Conservation (phyloP, 169 alveolate species). For the Eimeria tenella region DNA sequence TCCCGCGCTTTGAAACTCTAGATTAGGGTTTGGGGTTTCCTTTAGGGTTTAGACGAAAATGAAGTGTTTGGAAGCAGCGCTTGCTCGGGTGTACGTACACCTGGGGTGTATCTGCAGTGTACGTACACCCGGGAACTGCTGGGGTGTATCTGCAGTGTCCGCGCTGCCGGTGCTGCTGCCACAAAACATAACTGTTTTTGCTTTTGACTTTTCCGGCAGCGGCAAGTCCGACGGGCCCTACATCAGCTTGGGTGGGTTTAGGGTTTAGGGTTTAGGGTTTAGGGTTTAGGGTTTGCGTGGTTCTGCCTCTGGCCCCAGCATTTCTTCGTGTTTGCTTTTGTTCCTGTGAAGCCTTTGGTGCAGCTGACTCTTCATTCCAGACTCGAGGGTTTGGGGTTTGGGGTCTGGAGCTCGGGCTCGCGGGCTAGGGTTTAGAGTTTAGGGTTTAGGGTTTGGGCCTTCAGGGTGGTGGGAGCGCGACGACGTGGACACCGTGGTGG, state of each 20-base stretch:
- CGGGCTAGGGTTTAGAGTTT: conserved; percentile 87
- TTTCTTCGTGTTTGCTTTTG: neutral
- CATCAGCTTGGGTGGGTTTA: conserved; percentile 11
- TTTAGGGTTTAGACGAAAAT: neutral
- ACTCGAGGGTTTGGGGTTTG: neutral
- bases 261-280: conserved; percentile 21
- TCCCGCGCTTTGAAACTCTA: neutral
- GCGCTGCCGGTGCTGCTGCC: conserved; percentile 90
- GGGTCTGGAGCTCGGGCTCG: conserved; percentile 68
- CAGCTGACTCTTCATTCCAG: too few relatives aligned
- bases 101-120: neutral
- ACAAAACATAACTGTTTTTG: conserved; percentile 87
- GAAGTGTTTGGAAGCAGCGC: neutral
- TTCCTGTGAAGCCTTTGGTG: too few relatives aligned
- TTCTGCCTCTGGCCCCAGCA: neutral
- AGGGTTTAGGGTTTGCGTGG: conserved; percentile 1
- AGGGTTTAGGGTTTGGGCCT: conserved; percentile 27
- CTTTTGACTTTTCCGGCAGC: conserved; percentile 92
- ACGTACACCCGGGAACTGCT: neutral
- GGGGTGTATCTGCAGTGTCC: conserved; percentile 80
- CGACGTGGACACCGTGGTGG: conserved; percentile 90
- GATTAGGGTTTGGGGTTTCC: neutral
- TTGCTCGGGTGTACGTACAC: neutral
- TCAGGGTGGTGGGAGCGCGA: conserved; percentile 86
- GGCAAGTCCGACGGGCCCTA: conserved; percentile 87